Conservation (phyloP, 140 eudicot genomes). For the Bidens hawaiensis region DNA sequence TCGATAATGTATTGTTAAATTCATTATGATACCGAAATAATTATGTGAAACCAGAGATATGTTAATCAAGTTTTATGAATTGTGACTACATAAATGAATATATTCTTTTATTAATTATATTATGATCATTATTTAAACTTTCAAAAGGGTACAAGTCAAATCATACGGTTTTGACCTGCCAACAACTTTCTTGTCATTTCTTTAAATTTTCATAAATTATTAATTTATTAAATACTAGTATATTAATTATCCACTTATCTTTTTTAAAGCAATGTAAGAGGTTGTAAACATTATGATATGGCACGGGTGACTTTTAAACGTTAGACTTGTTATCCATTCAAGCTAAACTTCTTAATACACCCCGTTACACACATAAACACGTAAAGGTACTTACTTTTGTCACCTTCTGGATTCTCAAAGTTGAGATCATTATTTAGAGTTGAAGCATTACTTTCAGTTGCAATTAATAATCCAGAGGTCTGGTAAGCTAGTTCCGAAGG, state of each 20-base stretch:
- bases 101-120: not conserved
- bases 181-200: not conserved
- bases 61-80: not conserved
- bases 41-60: too few species aligned
- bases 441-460: constrained; percentile 57
- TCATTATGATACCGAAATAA: too few species aligned
- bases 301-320: not conserved
- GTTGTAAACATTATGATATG: not conserved
- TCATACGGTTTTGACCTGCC: not conserved
- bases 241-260: not conserved
- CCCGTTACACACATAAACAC: not conserved
- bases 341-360: not conserved
- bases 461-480: constrained; percentile 69
- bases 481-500: constrained; percentile 67
- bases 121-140: too few species aligned
- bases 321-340: not conserved
- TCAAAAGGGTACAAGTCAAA: not conserved
- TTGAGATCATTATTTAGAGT: constrained; percentile 34
- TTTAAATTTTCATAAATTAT: not conserved
- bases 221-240: not conserved
- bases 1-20: not conserved
- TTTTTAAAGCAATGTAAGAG: not conserved
- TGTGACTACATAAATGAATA: not conserved
- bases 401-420: constrained; percentile 38
- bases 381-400: constrained; percentile 35